A percentile compares a stretch with the other conserved stretches of the same genome.
phyloP scores from a whole-genome alignment of 768 basidiomycete species.

The Tylopilus sp. region DNA sequence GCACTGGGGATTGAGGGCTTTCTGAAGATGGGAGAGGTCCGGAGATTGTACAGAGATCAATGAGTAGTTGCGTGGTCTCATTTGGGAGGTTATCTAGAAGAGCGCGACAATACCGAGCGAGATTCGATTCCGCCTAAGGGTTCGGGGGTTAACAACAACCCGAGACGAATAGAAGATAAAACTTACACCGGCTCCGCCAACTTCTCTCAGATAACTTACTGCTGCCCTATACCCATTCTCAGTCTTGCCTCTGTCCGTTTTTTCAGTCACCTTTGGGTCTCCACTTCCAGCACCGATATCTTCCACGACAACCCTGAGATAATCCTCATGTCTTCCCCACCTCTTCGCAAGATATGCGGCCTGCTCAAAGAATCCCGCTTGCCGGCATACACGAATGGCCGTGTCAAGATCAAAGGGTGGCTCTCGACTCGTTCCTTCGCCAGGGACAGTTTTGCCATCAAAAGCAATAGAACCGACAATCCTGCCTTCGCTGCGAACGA shows the following conservation, averaged over 20 bases:
- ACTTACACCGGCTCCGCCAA: conserved; percentile 79
- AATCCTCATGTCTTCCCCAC: conserved; percentile 90
- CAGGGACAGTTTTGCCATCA: conserved; percentile 18
- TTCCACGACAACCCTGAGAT: conserved; percentile 90
- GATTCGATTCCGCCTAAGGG: conserved; percentile 79
- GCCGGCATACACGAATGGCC: conserved; percentile 93
- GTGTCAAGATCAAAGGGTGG: conserved; percentile 97
- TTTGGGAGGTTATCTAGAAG: conserved; percentile 79
- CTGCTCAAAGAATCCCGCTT: conserved; percentile 95
- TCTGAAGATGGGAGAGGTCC: conserved; percentile 40
- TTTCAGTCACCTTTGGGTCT: conserved; percentile 11
- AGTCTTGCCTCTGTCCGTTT: conserved; percentile 34
- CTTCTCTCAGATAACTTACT: conserved; percentile 68
- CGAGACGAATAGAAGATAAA: background rate
- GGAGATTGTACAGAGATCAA: conserved; percentile 82
- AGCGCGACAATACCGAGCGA: conserved; percentile 84
- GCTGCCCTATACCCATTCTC: conserved; percentile 62
- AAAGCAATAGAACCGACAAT: conserved; percentile 28
- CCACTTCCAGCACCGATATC: conserved; percentile 53
- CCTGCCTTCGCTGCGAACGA: conserved; percentile 84
- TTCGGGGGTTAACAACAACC: background rate
- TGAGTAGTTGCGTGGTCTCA: conserved; percentile 87
- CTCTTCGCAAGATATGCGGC: conserved; percentile 91
- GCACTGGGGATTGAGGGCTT: conserved; percentile 19
- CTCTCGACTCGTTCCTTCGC: conserved; percentile 52